Base-by-base conservation (phyloP, 2,329 filamentous ascomycete genomes). In the Hymenotorrendiella dingleyae region DNA sequence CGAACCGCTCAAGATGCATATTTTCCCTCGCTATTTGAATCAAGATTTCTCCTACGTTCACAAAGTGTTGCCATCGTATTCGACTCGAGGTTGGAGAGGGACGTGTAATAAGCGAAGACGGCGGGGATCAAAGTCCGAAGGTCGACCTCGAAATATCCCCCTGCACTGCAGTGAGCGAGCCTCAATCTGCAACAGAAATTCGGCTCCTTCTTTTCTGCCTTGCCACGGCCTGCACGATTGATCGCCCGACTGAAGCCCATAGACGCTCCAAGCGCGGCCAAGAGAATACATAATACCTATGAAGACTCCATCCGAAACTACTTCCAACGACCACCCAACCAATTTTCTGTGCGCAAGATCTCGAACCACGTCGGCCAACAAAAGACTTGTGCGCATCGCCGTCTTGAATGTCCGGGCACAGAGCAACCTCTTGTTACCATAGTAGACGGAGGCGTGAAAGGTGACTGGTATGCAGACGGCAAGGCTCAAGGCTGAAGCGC, bases 401-500 rank as follows among this genome's bases (percentile, higher is more conserved):
- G 14, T 48, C 51, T 59, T 59, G 56, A 49, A 59, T 60, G 57
- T 54, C 36, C 43, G 47, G 50, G 44, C 54, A 46, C 34, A 48
- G 39, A 49, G 43, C 16, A 36, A 41, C 51, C 50, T 53, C 50
- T 49, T 53, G 41, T 43, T 54, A 52, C 42, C 39, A 54, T 26
- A 54, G 50, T 36, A 59, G 54, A 48, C 48, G 58, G 56, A 54
- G 58, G 54, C 47, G 57, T 33, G 48, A 58, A 55, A 47, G 55
- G 59, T 55, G 57, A 61, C 47, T 60, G 60, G 55, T 59, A 62
- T 62, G 57, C 60, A 61, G 74, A 58, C 70, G 60, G 67, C 66
- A 63, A 77, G 71, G 66, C 71, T 67, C 56, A 77, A 73, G 63
- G 68, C 72, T 62, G 76, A 80, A 61, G 65, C 67, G 61, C 72